phyloP scores from a whole-genome alignment of 2,329 filamentous ascomycete species.

The Fusarium armeniacum region DNA sequence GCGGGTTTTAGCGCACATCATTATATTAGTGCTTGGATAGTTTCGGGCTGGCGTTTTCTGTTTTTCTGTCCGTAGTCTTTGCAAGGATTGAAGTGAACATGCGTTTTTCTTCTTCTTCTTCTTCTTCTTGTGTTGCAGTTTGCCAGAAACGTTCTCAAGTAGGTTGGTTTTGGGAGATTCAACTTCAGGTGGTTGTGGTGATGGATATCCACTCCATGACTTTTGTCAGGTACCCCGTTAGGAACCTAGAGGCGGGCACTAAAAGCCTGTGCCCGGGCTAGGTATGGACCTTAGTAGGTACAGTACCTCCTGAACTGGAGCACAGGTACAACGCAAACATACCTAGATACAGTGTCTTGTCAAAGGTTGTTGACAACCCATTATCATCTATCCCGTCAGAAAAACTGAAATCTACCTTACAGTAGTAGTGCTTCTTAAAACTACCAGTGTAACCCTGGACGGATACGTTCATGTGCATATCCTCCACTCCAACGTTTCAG shows the following conservation, averaged over 20 bases:
- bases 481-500: constrained; percentile 41
- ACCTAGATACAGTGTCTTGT: constrained; percentile 8
- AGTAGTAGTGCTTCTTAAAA: neutral
- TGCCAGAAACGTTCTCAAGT: constrained; percentile 16
- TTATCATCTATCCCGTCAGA: neutral
- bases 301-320: neutral
- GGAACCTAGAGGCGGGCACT: neutral
- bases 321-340: constrained; percentile 30
- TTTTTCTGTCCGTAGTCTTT: neutral
- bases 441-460: constrained; percentile 15
- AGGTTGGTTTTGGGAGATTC: constrained; percentile 31
- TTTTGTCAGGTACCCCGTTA: constrained; percentile 5
- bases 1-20: constrained; percentile 43
- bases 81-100: neutral
- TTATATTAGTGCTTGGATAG: constrained; percentile 23
- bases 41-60: constrained; percentile 19
- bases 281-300: no score
- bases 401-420: neutral
- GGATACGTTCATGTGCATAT: constrained; percentile 36
- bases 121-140: neutral
- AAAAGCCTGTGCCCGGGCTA: neutral
- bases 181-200: constrained; percentile 44
- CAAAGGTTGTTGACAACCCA: neutral
- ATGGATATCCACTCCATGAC: constrained; percentile 26
- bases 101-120: neutral